Base-by-base conservation (phyloP, 805 yeast species). In the Hanseniaspora occidentalis region DNA sequence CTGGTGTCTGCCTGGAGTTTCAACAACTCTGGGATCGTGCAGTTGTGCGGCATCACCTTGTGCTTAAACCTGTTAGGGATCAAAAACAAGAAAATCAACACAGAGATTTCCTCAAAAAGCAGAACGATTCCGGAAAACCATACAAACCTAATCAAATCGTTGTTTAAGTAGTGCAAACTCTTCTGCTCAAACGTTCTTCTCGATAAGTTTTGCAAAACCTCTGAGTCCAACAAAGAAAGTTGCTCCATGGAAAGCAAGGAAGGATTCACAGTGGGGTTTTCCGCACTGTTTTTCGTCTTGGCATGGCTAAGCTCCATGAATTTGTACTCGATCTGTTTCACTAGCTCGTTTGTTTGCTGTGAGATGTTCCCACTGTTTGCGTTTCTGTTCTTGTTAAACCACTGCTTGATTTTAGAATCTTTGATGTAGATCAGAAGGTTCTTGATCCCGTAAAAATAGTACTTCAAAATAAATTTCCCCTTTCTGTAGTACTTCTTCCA, bases 1-100 rank as follows among this genome's bases (percentile, higher is more conserved):
- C 19, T 31, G 18, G 20, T 17, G 10, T 31, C 19, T 3, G n/a
- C 6, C 10, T 33, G 36, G 5, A 6, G 11, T 3, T 11, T n/a
- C 4, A 18, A 17, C 36, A 33, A 19, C 14, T 33, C 57, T 1
- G 79, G 79, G 24, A 74, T 59, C 8, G 71, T 60, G 53, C 81
- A 76, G 9, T 79, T 75, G 59, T 67, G 68, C 8, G 81, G 79
- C 1, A 77, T 67, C 4, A 76, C 50, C 45, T 70, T 71, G 0
- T 83, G 83, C 17, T 13, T 29, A n/a, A n/a, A 14, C 6, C 18
- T n/a, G 16, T 10, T n/a, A 4, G 33, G 33, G 8, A 29, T 13
- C 38, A 74, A 51, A 3, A 62, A 52, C 40, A 66, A 71, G 50
- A 79, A 73, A 4, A 77, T 45, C 1, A 72, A 17, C 1, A 79